Conservation (phyloP, 225 moss, liverwort and hornwort species). For the Pleurozium schreberi region DNA sequence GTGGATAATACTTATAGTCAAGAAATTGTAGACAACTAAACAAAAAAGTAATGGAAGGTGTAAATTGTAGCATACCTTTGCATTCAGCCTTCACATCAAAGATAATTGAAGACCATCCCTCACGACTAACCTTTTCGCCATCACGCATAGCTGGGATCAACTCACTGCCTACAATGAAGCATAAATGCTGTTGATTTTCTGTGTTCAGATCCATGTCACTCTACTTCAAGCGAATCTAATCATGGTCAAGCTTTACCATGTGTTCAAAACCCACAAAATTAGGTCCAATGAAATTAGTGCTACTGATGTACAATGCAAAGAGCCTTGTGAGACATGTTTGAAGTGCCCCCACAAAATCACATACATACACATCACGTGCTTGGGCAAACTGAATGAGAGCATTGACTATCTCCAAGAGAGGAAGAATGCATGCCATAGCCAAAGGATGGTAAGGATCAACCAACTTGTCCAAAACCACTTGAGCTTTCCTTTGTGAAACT, state of each 20-base stretch:
- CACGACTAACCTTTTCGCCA: not conserved
- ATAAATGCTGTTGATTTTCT: not conserved
- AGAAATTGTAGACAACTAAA: no score
- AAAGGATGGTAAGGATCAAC: not conserved
- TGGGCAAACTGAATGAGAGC: not conserved
- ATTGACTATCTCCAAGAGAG: not conserved
- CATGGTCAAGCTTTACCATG: not conserved
- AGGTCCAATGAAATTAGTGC: rapidly evolving
- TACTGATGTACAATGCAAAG: rapidly evolving
- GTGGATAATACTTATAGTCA: no score
- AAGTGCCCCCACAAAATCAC: not conserved
- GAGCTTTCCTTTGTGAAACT: not conserved
- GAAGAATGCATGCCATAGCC: not conserved
- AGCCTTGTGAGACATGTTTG: not conserved
- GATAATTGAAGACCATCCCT: not conserved
- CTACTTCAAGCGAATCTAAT: rapidly evolving
- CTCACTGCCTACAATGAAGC: not conserved
- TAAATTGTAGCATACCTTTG: no score
- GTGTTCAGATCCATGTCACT: not conserved
- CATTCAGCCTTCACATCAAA: not conserved
- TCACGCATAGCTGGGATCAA: not conserved
- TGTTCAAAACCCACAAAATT: not conserved
- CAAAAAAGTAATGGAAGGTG: no score
- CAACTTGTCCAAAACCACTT: not conserved
- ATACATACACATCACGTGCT: not conserved